A percentile compares a stretch with the other conserved stretches of the same genome.
Conservation (phyloP, 2,329 filamentous ascomycete genomes). For the Fusarium solani-melongenae region DNA sequence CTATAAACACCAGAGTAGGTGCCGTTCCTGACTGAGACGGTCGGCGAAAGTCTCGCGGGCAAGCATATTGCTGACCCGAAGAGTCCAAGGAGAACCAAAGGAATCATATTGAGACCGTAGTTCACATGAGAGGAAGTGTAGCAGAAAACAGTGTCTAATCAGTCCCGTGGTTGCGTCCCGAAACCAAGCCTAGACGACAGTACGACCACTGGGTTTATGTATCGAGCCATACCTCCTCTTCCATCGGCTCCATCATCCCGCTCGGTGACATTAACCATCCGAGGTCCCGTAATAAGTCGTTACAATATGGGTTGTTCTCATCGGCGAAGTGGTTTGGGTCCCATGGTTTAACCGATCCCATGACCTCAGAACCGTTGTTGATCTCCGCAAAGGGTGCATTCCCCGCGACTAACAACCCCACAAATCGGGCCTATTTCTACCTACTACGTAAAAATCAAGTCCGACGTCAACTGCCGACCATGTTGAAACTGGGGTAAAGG, state of each 20-base stretch:
- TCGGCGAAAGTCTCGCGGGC: not conserved
- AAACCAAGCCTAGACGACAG: not conserved
- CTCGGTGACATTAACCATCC: not conserved
- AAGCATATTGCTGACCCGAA: not conserved
- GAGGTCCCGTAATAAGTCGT: not conserved
- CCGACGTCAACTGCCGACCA: not conserved
- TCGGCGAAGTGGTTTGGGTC: not conserved
- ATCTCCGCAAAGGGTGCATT: not conserved
- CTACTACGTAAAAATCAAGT: not conserved
- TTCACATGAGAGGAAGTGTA: not conserved
- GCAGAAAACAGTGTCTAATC: not conserved
- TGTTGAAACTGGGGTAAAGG: not conserved
- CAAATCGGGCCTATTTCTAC: not conserved
- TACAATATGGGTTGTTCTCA: not conserved
- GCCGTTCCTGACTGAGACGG: conserved; percentile 16
- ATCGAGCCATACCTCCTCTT: not conserved
- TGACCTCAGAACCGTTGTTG: not conserved
- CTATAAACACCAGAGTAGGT: conserved; percentile 20
- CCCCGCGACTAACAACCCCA: not conserved
- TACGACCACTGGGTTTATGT: not conserved
- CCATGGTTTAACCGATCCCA: not conserved
- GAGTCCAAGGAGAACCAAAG: not conserved
- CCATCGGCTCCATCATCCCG: not conserved
- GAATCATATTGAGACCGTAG: not conserved
- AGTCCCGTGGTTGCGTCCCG: not conserved